Base-by-base conservation (phyloP, 768 basidiomycete genomes). In the Auricularia heimuer region DNA sequence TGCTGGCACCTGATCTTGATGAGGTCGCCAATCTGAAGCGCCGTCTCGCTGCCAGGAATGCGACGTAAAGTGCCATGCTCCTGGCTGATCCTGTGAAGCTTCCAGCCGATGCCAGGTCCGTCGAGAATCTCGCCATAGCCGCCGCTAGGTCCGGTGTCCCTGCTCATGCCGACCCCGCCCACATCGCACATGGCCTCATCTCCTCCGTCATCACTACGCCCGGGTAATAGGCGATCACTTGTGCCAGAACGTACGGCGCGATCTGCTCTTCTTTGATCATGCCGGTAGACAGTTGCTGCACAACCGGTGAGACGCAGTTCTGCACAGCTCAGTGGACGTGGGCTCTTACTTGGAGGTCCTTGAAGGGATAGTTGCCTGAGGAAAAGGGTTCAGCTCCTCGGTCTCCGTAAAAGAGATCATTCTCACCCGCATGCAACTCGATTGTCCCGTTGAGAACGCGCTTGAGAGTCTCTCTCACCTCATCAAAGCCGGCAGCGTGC, bases 81-180 rank as follows among this genome's bases (percentile, higher is more conserved):
- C 72, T 90, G 88, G 7, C 86, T 85, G 63, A 88, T 82, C 67
- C 83, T 78, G n/a, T 81, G 81, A 44, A 91, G 75, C 64, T 75
- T 74, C 89, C 89, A 90, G 6, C 80, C 75, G 70, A 79, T 82
- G 10, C 85, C 86, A 42, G 33, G 37, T 12, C 45, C 29, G 45
- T 63, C 62, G 45, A 90, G 73, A 2, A 92, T 82, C 39, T 89
- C 83, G 3, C 93, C 92, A 70, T 81, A 92, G 3, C 84, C 85
- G 8, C 82, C 82, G 34, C 81, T 85, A 2, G 84, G 87, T 0
- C 92, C 93, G 0, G 80, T 86, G 73, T 94, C 93, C 75, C 92
- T 93, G 73, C 89, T 92, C 78, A 95, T 88, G 3, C 90, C 92
- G 66, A 93, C 84, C 2, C 84, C 90, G 4, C 92, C 93, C 7